phyloP scores from a whole-genome alignment of 495 filamentous ascomycete genomes.

The Entonaema liquescens region DNA sequence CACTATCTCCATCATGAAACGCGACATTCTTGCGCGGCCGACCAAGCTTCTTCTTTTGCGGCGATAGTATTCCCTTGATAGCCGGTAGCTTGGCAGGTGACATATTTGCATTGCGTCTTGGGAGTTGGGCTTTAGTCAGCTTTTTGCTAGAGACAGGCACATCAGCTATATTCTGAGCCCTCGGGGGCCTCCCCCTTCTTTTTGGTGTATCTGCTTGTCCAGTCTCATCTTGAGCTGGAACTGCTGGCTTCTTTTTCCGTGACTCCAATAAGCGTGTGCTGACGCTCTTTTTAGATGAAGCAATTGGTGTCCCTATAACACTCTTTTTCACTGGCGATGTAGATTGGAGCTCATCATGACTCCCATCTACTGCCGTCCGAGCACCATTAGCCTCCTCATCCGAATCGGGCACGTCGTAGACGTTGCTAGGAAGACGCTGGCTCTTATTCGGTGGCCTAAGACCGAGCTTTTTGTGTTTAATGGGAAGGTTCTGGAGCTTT shows the following conservation, averaged over 20 bases:
- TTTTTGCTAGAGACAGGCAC: conserved; percentile 9
- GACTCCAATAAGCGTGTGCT: conserved; percentile 18
- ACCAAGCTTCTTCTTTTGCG: conserved; percentile 43
- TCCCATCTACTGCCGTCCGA: background rate
- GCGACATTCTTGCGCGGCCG: conserved; percentile 52
- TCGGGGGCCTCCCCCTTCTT: conserved; percentile 36
- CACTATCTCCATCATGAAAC: conserved; percentile 44
- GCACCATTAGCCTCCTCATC: conserved; percentile 41
- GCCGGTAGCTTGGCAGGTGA: conserved; percentile 16
- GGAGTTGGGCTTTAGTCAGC: conserved; percentile 6
- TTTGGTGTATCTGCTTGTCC: conserved; percentile 34
- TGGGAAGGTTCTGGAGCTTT: conserved; percentile 21
- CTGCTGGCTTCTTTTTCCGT: conserved; percentile 19
- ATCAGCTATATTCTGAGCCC: conserved; percentile 5
- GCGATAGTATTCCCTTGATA: conserved; percentile 54
- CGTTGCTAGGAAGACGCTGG: conserved; percentile 25
- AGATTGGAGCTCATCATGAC: conserved; percentile 15
- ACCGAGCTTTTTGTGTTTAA: conserved; percentile 38
- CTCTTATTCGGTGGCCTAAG: conserved; percentile 9
- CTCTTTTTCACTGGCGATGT: conserved; percentile 26
- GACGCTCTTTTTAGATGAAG: conserved; percentile 33
- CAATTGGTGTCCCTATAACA: conserved; percentile 6
- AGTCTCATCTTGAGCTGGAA: conserved; percentile 8
- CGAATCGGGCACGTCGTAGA: conserved; percentile 56
- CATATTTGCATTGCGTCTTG: conserved; percentile 1